Conservation (phyloP, 176 grass and related monocot genomes). For the bread wheat (Triticum aestivum) region IWGSC_CS_RefSeq_v2.1 NC_057798.1:208669287-208669786, state of each 20-base stretch:
- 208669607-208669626: background rate
- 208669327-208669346: background rate
- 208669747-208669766: too few species aligned
- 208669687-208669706: too few species aligned
- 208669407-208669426: conserved; percentile 67
- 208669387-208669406: background rate
- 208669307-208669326: conserved; percentile 36
- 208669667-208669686: too few species aligned
- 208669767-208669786: too few species aligned
- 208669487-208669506: conserved; percentile 31
- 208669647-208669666: background rate
- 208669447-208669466: conserved; percentile 20
- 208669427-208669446: conserved; percentile 43
- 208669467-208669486: conserved; percentile 54
- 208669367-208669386: conserved; percentile 15
- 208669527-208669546: background rate
- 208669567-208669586: conserved; percentile 22
- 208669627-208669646: conserved; percentile 18
- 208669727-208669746: too few species aligned
- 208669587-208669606: conserved; percentile 38
- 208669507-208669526: background rate
- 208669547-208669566: background rate
- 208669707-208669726: too few species aligned
- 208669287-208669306: conserved; percentile 22
- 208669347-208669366: conserved; percentile 14